These are phyloP conservation scores for Chalciporus sphaerocephalus DNA, from an alignment of 768 basidiomycete genomes.

Conservation along the genomic window DNA sequence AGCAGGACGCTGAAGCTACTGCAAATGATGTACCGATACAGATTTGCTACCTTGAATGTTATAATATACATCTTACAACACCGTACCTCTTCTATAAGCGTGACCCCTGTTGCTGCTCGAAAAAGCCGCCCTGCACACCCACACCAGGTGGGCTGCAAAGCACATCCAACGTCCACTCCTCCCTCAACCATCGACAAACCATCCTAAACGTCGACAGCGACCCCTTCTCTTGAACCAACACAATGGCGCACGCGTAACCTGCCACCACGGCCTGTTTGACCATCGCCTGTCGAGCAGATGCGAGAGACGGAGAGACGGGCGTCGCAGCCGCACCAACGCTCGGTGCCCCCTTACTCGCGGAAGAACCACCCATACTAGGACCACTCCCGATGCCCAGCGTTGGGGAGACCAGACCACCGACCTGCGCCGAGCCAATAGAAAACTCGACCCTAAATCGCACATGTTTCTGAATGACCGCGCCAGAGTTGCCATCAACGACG, in stretches of 20 bases:
- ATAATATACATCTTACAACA: constrained; percentile 13
- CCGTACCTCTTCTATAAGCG: constrained; percentile 22
- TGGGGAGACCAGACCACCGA: constrained; percentile 18
- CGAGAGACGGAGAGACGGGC: constrained; percentile 24
- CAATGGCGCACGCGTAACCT: constrained; percentile 59
- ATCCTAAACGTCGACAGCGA: constrained; percentile 81
- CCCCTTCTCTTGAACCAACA: constrained; percentile 86
- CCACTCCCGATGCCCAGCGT: constrained; percentile 11
- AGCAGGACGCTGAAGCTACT: too few relatives aligned
- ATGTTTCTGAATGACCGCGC: constrained; percentile 57
- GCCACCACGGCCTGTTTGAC: constrained; percentile 22
- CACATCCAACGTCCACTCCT: constrained; percentile 55
- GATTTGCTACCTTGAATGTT: too few relatives aligned
- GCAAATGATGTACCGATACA: too few relatives aligned
- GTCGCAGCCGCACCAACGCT: constrained; percentile 16
- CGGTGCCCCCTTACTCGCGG: not conserved
- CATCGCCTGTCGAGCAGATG: constrained; percentile 26
- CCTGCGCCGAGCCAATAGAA: constrained; percentile 27
- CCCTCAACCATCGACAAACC: constrained; percentile 67
- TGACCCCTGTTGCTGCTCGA: constrained; percentile 33
- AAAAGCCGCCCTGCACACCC: constrained; percentile 35
- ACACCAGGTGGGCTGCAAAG: constrained; percentile 24
- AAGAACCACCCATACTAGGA: too few relatives aligned
- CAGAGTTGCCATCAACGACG: constrained; percentile 36
- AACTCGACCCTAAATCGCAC: constrained; percentile 87